A percentile compares a stretch with the other conserved stretches of the same genome.
Conservation (phyloP, 1,284 basidiomycete species). For the Ustilago vetiveriae region DNA sequence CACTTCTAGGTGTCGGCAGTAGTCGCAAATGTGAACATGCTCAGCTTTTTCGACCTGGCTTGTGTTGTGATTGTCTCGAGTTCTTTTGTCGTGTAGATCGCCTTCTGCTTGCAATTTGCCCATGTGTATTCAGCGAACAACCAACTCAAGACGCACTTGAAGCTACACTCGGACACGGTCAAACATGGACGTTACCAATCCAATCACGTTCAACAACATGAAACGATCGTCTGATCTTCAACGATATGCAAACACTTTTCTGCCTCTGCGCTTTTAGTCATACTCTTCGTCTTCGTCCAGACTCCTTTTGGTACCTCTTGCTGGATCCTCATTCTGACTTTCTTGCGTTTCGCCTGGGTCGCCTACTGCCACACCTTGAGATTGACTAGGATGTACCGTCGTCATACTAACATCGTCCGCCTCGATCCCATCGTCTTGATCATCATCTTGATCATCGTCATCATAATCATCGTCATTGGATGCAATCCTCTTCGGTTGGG, state of each 20-base stretch:
- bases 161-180: too few relatives aligned
- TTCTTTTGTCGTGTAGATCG: too few relatives aligned
- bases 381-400: constrained; percentile 26
- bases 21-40: too few relatives aligned
- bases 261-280: constrained; percentile 51
- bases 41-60: too few relatives aligned
- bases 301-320: constrained; percentile 55
- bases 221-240: too few relatives aligned
- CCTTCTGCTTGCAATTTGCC: too few relatives aligned
- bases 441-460: constrained; percentile 44
- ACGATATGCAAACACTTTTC: too few relatives aligned
- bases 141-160: too few relatives aligned
- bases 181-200: too few relatives aligned
- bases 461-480: constrained; percentile 15
- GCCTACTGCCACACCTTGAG: not conserved
- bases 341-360: not conserved
- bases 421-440: constrained; percentile 6
- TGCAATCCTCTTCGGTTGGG: not conserved
- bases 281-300: constrained; percentile 67
- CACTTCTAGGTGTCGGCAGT: too few relatives aligned
- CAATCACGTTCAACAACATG: too few relatives aligned
- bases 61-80: not conserved
- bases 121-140: too few relatives aligned
- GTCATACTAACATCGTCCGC: constrained; percentile 31
- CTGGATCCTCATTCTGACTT: not conserved